phyloP scores from a whole-genome alignment of 176 grass and related monocot genomes.

The Guadua angustifolia region DNA sequence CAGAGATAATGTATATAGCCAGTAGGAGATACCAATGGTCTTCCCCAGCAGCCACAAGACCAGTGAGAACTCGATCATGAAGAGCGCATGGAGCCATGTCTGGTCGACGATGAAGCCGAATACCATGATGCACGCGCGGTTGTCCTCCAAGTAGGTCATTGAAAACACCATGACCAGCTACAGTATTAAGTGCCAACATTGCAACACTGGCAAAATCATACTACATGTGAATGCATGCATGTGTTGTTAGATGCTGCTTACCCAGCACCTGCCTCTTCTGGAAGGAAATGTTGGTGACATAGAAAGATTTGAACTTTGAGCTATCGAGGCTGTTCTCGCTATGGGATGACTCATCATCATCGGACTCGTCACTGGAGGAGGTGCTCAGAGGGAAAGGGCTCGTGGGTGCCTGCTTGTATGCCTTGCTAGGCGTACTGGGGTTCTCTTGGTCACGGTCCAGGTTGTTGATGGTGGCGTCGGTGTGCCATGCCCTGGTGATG shows the following conservation, averaged over 20 bases:
- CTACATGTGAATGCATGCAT: background rate
- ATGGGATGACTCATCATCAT: conserved; percentile 21
- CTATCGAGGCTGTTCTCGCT: conserved; percentile 59
- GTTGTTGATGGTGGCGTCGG: conserved; percentile 68
- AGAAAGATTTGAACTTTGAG: conserved; percentile 43
- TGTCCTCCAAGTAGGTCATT: conserved; percentile 99
- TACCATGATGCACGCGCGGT: conserved; percentile 71
- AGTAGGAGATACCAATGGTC: conserved; percentile 69
- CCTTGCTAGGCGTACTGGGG: conserved; percentile 51
- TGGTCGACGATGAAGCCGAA: conserved; percentile 85
- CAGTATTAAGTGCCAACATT: background rate
- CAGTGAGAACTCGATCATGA: conserved; percentile 84
- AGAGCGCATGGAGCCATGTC: conserved; percentile 84
- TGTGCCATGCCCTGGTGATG: conserved; percentile 78
- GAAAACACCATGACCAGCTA: conserved; percentile 50
- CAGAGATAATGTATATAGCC: background rate
- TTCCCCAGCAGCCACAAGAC: conserved; percentile 91
- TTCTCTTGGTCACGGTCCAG: conserved; percentile 50
- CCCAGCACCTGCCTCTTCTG: conserved; percentile 91
- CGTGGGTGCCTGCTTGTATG: conserved; percentile 12
- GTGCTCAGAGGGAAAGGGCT: background rate
- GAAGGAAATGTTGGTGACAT: conserved; percentile 61
- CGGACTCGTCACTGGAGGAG: conserved; percentile 26
- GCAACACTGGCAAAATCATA: background rate
- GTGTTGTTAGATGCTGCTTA: background rate